A percentile compares a stretch with the other conserved stretches of the same genome.
phyloP scores from a whole-genome alignment of 2,329 filamentous ascomycete genomes.

The Epichloe sylvatica region DNA sequence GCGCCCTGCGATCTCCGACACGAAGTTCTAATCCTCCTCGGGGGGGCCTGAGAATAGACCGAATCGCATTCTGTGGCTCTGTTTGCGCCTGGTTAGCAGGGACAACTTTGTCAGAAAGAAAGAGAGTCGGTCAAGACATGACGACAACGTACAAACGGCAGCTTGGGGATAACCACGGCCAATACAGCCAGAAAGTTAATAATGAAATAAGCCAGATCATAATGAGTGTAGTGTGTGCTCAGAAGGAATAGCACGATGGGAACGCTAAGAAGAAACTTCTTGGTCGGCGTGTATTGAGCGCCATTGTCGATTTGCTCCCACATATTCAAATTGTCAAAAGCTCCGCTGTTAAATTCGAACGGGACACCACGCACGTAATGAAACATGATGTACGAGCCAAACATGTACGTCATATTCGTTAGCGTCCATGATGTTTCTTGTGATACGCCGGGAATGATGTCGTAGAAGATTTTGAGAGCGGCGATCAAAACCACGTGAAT shows the following conservation, averaged over 20 bases:
- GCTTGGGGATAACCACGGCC: constrained; percentile 87
- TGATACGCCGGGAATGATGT: constrained; percentile 88
- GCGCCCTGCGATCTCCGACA: constrained; percentile 3
- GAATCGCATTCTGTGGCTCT: constrained; percentile 69
- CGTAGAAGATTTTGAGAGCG: constrained; percentile 88
- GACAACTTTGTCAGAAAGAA: background rate
- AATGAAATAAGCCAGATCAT: constrained; percentile 90
- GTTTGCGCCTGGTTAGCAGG: constrained; percentile 14
- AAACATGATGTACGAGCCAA: constrained; percentile 98
- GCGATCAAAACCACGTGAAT: constrained; percentile 92
- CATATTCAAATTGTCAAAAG: constrained; percentile 99
- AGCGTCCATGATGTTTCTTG: constrained; percentile 98
- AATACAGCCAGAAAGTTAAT: constrained; percentile 93
- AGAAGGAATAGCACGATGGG: constrained; percentile 89
- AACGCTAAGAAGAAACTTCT: constrained; percentile 93
- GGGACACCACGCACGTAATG: constrained; percentile 96
- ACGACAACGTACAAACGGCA: constrained; percentile 65
- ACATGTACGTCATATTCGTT: constrained; percentile 98
- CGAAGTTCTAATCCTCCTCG: constrained; percentile 33
- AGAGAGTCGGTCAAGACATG: background rate
- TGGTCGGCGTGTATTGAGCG: constrained; percentile 94
- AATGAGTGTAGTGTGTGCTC: constrained; percentile 98
- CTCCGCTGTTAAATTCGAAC: constrained; percentile 96
- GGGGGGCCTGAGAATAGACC: constrained; percentile 58
- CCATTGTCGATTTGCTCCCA: constrained; percentile 99